These are phyloP conservation scores for Tuber borchii DNA, from an alignment of 495 filamentous ascomycete species.

Conservation along the genomic window DNA sequence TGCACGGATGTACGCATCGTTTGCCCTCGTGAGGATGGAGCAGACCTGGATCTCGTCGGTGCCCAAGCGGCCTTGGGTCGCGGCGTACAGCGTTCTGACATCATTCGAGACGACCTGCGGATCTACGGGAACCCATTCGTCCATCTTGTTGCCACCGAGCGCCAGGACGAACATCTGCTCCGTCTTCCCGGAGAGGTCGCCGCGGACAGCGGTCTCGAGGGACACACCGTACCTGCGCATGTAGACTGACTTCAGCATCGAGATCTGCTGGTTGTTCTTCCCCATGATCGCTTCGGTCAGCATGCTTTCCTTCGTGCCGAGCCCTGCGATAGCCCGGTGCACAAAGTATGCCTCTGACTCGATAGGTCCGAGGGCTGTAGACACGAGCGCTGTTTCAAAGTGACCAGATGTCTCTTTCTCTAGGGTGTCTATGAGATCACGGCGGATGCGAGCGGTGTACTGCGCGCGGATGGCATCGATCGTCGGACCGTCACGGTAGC, in stretches of 20 bases:
- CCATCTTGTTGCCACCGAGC: conserved; percentile 60
- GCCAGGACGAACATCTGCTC: conserved; percentile 72
- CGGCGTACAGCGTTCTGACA: conserved; percentile 62
- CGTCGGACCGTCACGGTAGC: conserved; percentile 63
- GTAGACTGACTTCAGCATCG: conserved; percentile 72
- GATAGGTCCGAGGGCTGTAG: conserved; percentile 70
- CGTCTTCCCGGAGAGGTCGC: conserved; percentile 79
- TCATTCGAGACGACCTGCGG: conserved; percentile 53
- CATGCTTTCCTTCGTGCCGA: conserved; percentile 77
- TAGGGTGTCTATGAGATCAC: conserved; percentile 66
- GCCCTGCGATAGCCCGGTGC: conserved; percentile 61
- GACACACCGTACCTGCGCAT: conserved; percentile 54
- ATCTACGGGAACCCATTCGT: conserved; percentile 66
- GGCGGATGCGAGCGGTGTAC: conserved; percentile 56
- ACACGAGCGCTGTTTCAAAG: conserved; percentile 62
- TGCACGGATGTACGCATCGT: conserved; percentile 72
- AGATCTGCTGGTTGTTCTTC: conserved; percentile 74
- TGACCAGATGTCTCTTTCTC: conserved; percentile 67
- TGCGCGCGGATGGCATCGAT: conserved; percentile 61
- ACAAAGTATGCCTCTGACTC: conserved; percentile 60
- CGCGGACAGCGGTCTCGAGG: conserved; percentile 63
- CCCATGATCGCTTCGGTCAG: conserved; percentile 81
- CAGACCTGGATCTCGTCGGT: conserved; percentile 73
- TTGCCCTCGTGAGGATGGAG: conserved; percentile 63
- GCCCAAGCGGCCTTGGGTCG: conserved; percentile 62